These are phyloP conservation scores for Neurospora tetraspora DNA, from an alignment of 495 filamentous ascomycete genomes.

Conservation along the genomic window DNA sequence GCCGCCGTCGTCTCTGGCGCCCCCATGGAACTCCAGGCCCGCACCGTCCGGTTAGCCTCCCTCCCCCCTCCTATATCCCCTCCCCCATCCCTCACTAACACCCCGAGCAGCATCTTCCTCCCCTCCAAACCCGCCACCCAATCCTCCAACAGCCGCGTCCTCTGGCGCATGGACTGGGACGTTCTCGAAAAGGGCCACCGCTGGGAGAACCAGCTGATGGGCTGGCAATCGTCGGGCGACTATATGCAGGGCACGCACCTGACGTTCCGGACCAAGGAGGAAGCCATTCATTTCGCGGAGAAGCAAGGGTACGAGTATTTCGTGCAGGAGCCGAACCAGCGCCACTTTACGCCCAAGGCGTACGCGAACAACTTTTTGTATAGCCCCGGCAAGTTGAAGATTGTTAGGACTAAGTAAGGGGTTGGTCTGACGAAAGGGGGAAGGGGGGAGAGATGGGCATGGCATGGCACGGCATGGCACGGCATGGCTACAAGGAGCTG, in stretches of 20 bases:
- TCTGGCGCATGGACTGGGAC: constrained; percentile 99
- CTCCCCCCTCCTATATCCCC: not conserved
- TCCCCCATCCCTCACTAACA: not conserved
- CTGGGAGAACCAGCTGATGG: constrained; percentile 98
- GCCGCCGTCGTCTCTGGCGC: constrained; percentile 87
- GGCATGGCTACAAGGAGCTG: not conserved
- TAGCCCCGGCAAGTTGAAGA: constrained; percentile 75
- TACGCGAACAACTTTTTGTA: constrained; percentile 96
- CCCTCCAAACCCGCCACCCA: constrained; percentile 89
- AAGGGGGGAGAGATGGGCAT: no score
- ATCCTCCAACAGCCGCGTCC: constrained; percentile 71
- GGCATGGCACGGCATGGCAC: no score
- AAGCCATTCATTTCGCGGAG: constrained; percentile 88
- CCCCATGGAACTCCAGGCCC: constrained; percentile 82
- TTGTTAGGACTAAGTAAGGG: constrained; percentile 84
- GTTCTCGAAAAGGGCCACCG: constrained; percentile 73
- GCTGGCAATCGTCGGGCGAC: constrained; percentile 95
- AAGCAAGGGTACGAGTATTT: constrained; percentile 99
- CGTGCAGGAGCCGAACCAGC: constrained; percentile 89
- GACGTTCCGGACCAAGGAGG: constrained; percentile 87
- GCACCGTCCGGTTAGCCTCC: constrained; percentile 73
- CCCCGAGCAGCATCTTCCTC: constrained; percentile 62
- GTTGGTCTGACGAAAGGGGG: no score
- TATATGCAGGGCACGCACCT: constrained; percentile 84
- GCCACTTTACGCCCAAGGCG: constrained; percentile 77